Conservation (phyloP, 176 grass and related monocot species). For the Aegilops tauschii region DNA sequence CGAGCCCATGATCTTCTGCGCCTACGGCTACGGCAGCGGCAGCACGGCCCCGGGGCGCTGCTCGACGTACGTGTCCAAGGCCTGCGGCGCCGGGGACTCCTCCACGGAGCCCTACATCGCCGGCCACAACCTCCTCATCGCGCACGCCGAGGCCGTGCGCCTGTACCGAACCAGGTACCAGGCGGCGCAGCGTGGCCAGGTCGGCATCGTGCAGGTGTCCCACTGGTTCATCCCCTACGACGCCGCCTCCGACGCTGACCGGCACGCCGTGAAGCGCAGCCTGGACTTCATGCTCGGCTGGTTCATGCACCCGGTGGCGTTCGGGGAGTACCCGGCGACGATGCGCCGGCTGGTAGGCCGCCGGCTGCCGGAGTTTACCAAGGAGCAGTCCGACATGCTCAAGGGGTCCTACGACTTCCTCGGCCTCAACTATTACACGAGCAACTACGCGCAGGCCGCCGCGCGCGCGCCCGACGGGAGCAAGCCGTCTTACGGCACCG, state of each 20-base stretch:
- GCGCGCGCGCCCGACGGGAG: not conserved
- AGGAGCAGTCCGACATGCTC: conserved; percentile 33
- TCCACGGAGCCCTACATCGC: conserved; percentile 58
- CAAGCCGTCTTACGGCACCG: not conserved
- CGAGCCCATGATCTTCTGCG: conserved; percentile 44
- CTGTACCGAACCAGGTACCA: conserved; percentile 58
- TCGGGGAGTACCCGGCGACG: conserved; percentile 29
- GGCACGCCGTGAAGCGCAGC: conserved; percentile 3
- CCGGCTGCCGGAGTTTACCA: conserved; percentile 39
- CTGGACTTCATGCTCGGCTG: conserved; percentile 46
- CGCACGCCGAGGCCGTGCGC: conserved; percentile 55
- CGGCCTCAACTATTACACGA: conserved; percentile 46
- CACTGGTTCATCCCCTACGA: conserved; percentile 28
- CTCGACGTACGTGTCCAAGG: conserved; percentile 18
- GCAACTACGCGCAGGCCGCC: conserved; percentile 21
- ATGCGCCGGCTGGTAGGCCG: conserved; percentile 28
- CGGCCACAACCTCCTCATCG: conserved; percentile 48
- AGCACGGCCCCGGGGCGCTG: conserved; percentile 39
- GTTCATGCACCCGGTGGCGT: conserved; percentile 35
- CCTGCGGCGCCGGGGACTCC: conserved; percentile 46
- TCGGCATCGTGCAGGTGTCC: conserved; percentile 35
- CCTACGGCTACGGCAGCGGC: conserved; percentile 32
- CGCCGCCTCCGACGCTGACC: not conserved
- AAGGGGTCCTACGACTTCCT: conserved; percentile 47
- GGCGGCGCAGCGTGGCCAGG: conserved; percentile 26